Evolutionary conservation across 441 rosid genomes (phyloP).

Genomic region (Pelargonium cotyledonis): DNA sequence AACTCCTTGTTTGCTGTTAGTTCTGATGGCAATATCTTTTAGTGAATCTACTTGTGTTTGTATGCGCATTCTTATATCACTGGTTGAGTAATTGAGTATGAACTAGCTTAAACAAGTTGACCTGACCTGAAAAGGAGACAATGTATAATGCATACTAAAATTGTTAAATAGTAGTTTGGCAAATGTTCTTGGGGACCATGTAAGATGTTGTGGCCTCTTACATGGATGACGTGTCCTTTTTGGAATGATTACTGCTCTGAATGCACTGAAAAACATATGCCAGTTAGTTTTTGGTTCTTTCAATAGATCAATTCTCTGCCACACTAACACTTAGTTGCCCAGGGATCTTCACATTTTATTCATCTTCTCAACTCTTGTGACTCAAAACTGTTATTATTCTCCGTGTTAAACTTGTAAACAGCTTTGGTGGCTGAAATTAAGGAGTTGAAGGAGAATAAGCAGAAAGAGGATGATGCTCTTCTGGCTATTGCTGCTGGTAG

Average conservation of each 20-base stretch:
- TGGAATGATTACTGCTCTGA: background rate
- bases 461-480: conserved; percentile 70
- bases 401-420: conserved; percentile 29
- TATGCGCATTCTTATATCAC: too few relatives aligned
- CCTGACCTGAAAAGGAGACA: background rate
- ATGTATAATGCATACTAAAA: background rate
- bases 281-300: background rate
- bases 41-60: too few relatives aligned
- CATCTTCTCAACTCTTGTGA: background rate
- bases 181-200: background rate
- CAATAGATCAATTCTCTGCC: background rate
- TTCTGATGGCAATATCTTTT: background rate
- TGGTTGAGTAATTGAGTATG: background rate
- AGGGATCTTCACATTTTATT: background rate
- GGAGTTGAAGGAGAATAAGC: conserved; percentile 77
- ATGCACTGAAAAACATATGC: background rate
- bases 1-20: background rate
- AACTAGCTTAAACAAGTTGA: background rate
- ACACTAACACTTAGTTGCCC: background rate
- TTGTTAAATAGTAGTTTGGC: background rate
- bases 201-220: background rate
- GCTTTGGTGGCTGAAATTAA: conserved; percentile 83
- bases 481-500: conserved; percentile 87
- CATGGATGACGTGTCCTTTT: background rate
- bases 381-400: background rate